Conservation (phyloP, 2,329 filamentous ascomycete species). For the Phoma sp. region DNA sequence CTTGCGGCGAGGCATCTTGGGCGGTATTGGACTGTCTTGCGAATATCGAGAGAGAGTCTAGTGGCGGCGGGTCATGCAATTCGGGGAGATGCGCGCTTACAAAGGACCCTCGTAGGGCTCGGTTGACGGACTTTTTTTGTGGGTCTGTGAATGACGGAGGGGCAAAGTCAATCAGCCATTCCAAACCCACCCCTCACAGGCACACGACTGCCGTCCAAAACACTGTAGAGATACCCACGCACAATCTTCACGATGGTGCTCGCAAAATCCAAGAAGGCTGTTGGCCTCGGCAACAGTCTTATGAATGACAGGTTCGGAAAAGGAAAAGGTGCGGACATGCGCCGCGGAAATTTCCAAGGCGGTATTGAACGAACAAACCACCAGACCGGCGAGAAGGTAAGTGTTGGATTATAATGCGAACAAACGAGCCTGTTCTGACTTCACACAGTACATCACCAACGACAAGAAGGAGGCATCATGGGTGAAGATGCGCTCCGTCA, state of each 20-base stretch:
- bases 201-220: slow-evolving; percentile 23
- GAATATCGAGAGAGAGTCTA: neutral
- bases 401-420: slow-evolving; percentile 13
- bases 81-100: slow-evolving; percentile 37
- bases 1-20: slow-evolving; percentile 73
- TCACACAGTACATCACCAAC: slow-evolving; percentile 80
- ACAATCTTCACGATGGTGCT: slow-evolving; percentile 64
- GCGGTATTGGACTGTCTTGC: neutral
- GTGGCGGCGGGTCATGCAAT: slow-evolving; percentile 26
- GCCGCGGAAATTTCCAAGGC: slow-evolving; percentile 66
- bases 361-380: slow-evolving; percentile 76
- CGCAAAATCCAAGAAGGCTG: slow-evolving; percentile 92
- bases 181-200: slow-evolving; percentile 25
- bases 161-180: slow-evolving; percentile 24
- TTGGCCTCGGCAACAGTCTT: slow-evolving; percentile 93
- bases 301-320: slow-evolving; percentile 99
- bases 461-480: slow-evolving; percentile 88
- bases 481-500: slow-evolving; percentile 99
- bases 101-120: slow-evolving; percentile 26
- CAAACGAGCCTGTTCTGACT: slow-evolving; percentile 30
- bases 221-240: slow-evolving; percentile 18
- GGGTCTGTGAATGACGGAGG: slow-evolving; percentile 63
- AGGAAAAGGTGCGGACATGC: slow-evolving; percentile 83
- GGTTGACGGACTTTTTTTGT: slow-evolving; percentile 60
- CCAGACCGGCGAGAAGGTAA: slow-evolving; percentile 75